Evolutionary conservation across 805 yeast genomes (phyloP).

Genomic region (Phaffomyces opuntiae): DNA sequence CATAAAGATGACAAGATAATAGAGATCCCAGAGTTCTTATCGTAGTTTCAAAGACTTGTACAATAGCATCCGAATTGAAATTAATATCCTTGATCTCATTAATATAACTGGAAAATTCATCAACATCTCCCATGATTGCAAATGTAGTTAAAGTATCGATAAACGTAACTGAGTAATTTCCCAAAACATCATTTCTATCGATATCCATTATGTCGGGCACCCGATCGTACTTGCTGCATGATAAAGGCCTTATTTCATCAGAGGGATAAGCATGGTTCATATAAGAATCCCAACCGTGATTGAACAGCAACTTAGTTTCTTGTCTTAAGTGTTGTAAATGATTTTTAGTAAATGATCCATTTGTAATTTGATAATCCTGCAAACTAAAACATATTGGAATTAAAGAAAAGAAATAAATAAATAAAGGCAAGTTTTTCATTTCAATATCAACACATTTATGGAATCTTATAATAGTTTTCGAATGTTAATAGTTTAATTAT

Average conservation of each 20-base stretch:
- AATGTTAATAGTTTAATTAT: neutral
- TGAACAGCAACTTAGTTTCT: constrained; percentile 51
- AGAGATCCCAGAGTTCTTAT: constrained; percentile 81
- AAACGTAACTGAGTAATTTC: constrained; percentile 73
- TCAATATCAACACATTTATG: neutral
- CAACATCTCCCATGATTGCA: constrained; percentile 61
- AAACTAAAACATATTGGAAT: neutral
- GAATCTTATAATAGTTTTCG: too few relatives aligned
- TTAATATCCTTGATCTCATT: constrained; percentile 29
- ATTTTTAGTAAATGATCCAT: constrained; percentile 16
- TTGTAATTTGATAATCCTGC: neutral
- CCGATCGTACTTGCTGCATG: constrained; percentile 64
- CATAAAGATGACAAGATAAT: constrained; percentile 69
- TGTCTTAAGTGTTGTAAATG: constrained; percentile 28
- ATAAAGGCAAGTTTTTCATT: neutral
- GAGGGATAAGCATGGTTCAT: constrained; percentile 65
- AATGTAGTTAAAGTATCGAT: constrained; percentile 77
- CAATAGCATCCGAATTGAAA: constrained; percentile 60
- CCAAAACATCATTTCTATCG: constrained; percentile 74
- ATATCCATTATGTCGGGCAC: constrained; percentile 50
- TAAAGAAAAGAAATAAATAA: neutral
- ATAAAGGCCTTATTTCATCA: constrained; percentile 73
- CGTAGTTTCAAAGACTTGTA: constrained; percentile 84
- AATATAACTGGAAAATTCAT: constrained; percentile 42
- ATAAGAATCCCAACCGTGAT: constrained; percentile 72